These are phyloP conservation scores for Platanthera zijinensis DNA, from an alignment of 106 monocot species.

Conservation along the genomic window DNA sequence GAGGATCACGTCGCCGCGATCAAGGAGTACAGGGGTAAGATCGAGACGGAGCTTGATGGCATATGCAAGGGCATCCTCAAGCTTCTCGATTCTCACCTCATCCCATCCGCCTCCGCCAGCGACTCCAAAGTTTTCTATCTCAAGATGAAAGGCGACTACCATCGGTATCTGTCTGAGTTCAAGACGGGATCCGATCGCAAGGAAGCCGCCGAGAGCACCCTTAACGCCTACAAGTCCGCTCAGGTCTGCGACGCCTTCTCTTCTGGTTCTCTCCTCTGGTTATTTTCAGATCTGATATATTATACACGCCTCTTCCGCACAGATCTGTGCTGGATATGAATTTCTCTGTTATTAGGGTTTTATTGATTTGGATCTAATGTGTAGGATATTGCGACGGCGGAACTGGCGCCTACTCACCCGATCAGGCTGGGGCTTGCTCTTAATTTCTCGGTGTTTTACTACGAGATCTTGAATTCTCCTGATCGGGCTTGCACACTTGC, in stretches of 20 bases:
- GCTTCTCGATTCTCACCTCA: constrained; percentile 9
- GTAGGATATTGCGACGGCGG: constrained; percentile 22
- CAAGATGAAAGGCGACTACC: constrained; percentile 32
- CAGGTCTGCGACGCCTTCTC: constrained; percentile 9
- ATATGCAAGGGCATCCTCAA: constrained; percentile 22
- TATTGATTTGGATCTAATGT: not conserved
- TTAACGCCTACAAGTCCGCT: constrained; percentile 18
- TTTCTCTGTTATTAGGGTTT: not conserved
- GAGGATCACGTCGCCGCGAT: constrained; percentile 22
- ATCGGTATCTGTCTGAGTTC: constrained; percentile 23
- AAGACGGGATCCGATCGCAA: constrained; percentile 24
- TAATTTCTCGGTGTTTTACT: constrained; percentile 29
- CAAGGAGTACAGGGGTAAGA: constrained; percentile 20
- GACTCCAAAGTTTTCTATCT: constrained; percentile 25
- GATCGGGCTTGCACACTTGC: constrained; percentile 24
- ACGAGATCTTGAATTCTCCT: constrained; percentile 22
- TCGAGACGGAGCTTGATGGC: constrained; percentile 22
- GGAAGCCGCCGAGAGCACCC: constrained; percentile 23
- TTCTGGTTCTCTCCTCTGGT: not conserved
- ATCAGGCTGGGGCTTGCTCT: constrained; percentile 19
- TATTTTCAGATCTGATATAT: not conserved
- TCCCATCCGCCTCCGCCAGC: constrained; percentile 19
- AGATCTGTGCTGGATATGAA: not conserved
- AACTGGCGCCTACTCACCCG: constrained; percentile 22
- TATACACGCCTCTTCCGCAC: not conserved